phyloP scores from a whole-genome alignment of 169 alveolate species.

The Plasmodium knowlesi region DNA sequence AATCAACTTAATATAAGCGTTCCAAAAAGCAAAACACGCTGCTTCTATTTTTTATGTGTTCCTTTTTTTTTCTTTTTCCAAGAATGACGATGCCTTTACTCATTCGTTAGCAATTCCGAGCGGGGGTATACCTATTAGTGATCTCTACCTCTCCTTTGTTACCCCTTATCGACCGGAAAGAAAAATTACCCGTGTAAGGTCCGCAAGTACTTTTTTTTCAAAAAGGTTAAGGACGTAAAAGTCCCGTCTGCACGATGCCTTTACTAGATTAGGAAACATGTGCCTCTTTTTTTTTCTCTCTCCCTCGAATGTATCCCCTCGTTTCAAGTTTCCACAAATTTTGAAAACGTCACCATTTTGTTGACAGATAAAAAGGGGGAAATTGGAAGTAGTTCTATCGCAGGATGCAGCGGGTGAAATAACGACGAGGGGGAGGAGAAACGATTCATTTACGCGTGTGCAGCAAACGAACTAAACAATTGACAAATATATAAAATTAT shows the following conservation, averaged over 20 bases:
- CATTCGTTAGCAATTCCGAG: background rate
- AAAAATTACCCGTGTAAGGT: background rate
- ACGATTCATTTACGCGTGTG: background rate
- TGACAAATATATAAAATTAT: conserved; percentile 15
- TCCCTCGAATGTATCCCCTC: background rate
- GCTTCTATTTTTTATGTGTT: background rate
- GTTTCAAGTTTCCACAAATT: background rate
- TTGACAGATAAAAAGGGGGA: conserved; percentile 15
- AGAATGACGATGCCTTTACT: background rate
- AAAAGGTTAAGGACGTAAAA: background rate
- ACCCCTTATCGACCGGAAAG: background rate
- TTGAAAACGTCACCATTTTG: conserved; percentile 2
- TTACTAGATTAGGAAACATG: background rate
- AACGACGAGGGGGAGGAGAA: background rate
- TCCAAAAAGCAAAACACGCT: background rate
- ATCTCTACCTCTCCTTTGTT: background rate
- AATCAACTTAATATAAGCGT: background rate
- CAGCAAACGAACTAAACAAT: conserved; percentile 20
- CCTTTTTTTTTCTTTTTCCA: background rate
- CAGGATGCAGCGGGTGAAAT: background rate
- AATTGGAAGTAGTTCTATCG: background rate
- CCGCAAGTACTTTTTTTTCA: background rate
- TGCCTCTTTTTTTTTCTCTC: background rate
- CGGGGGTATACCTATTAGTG: background rate
- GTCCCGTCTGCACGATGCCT: background rate